Conservation (phyloP, 257 asterid genomes). For the Osmanthus fragrans region DNA sequence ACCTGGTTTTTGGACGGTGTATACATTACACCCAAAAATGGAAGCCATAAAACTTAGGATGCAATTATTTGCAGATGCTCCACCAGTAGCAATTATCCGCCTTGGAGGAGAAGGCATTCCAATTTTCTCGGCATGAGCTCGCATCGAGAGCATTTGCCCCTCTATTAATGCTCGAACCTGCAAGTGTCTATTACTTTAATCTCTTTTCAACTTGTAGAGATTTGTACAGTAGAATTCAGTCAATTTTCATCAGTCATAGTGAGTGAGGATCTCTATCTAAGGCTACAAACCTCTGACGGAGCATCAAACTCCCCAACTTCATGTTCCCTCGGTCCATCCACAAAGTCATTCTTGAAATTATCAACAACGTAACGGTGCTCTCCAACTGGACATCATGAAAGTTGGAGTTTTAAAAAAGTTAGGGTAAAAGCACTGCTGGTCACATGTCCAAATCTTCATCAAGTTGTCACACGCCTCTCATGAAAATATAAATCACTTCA, state of each 20-base stretch:
- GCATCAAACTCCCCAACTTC: constrained; percentile 55
- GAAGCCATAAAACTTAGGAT: constrained; percentile 53
- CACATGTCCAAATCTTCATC: background rate
- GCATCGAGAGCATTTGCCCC: constrained; percentile 75
- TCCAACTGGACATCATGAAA: constrained; percentile 48
- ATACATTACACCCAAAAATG: constrained; percentile 63
- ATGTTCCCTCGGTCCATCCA: constrained; percentile 37
- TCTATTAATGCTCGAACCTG: constrained; percentile 71
- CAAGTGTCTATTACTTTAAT: constrained; percentile 6
- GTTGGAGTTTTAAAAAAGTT: background rate
- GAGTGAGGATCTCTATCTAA: background rate
- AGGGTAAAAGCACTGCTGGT: background rate
- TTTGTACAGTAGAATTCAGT: background rate
- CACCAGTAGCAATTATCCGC: constrained; percentile 73
- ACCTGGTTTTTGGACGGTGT: constrained; percentile 63
- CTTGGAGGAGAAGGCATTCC: constrained; percentile 78
- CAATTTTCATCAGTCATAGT: background rate
- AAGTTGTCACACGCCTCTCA: background rate
- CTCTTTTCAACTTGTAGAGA: background rate
- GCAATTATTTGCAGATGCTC: constrained; percentile 65
- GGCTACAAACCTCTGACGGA: constrained; percentile 59
- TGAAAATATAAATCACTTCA: background rate
- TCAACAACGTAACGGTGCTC: constrained; percentile 57
- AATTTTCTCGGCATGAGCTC: constrained; percentile 70
- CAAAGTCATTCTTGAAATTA: constrained; percentile 32